Evolutionary conservation across 208 protist genomes (phyloP).

Genomic region (Leptomonas pyrrhocoris): DNA sequence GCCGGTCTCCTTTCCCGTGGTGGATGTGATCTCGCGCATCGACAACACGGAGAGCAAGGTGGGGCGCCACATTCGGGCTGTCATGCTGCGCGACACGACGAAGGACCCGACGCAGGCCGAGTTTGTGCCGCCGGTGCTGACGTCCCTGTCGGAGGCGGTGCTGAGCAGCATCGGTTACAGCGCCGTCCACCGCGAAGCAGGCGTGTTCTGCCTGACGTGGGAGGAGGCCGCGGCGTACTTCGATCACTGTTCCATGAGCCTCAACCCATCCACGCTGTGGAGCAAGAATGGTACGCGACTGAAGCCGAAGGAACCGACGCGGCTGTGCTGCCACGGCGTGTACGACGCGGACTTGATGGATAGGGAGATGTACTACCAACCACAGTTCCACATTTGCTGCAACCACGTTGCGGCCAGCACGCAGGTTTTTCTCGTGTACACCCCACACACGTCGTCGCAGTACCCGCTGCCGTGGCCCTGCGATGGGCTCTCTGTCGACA

Average conservation of each 20-base stretch:
- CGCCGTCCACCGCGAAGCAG: constrained; percentile 42
- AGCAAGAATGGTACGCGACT: constrained; percentile 30
- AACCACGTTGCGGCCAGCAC: constrained; percentile 37
- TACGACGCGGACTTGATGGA: constrained; percentile 32
- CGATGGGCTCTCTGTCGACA: constrained; percentile 20
- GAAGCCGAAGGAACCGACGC: constrained; percentile 39
- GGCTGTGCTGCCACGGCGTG: constrained; percentile 60
- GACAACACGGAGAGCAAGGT: background rate
- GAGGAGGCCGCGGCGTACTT: constrained; percentile 69
- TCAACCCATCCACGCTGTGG: constrained; percentile 79
- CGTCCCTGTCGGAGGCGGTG: constrained; percentile 18
- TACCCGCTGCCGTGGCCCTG: constrained; percentile 48
- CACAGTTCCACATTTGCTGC: constrained; percentile 80
- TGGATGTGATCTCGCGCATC: constrained; percentile 27
- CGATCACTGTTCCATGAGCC: constrained; percentile 62
- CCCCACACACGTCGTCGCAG: constrained; percentile 59
- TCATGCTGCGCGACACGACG: constrained; percentile 37
- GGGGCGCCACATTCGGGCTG: constrained; percentile 4
- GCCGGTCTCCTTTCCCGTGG: constrained; percentile 17
- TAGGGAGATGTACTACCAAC: constrained; percentile 42
- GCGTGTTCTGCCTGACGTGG: constrained; percentile 87
- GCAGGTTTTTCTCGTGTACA: constrained; percentile 74
- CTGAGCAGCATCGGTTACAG: constrained; percentile 47
- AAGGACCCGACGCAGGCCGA: constrained; percentile 8
- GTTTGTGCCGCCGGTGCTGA: constrained; percentile 25